Percentiles rank a stretch among this genome's conserved stretches.
Conservation (phyloP, 306 rosid species). For the Cucurbita ficifolia region DNA sequence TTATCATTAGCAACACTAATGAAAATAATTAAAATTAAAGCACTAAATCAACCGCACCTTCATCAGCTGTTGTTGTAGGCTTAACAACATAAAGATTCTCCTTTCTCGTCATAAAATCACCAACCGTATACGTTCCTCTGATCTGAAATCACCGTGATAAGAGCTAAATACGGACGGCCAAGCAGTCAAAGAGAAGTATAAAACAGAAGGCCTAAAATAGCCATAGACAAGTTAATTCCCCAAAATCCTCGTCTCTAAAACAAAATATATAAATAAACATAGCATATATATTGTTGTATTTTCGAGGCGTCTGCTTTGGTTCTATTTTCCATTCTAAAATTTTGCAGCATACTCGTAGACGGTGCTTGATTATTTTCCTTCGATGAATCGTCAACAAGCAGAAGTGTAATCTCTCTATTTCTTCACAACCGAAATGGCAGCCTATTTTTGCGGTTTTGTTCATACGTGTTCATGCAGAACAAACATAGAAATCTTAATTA, state of each 20-base stretch:
- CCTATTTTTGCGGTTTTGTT: background rate
- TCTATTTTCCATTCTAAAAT: background rate
- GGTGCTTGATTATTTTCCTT: background rate
- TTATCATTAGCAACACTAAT: background rate
- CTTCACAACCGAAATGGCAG: background rate
- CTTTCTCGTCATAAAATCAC: constrained; percentile 82
- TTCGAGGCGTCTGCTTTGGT: background rate
- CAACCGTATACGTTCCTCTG: constrained; percentile 43
- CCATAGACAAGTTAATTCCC: background rate
- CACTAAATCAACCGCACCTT: constrained; percentile 31
- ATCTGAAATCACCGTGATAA: constrained; percentile 22
- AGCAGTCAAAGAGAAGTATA: background rate
- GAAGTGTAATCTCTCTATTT: background rate
- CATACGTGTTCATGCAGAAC: background rate
- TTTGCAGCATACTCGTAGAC: background rate
- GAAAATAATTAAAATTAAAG: background rate
- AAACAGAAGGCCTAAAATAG: background rate
- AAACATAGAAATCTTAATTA: background rate
- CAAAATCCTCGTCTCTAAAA: background rate
- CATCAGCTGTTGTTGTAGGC: constrained; percentile 62
- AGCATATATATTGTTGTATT: background rate
- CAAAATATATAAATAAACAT: background rate
- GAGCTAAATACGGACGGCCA: background rate
- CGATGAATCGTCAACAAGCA: background rate
- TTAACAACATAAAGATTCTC: constrained; percentile 48